Evolutionary conservation across 2,329 filamentous ascomycete species (phyloP), one percentile per base, ranked within the genome.

Genomic region (Fusarium torreyae): DNA sequence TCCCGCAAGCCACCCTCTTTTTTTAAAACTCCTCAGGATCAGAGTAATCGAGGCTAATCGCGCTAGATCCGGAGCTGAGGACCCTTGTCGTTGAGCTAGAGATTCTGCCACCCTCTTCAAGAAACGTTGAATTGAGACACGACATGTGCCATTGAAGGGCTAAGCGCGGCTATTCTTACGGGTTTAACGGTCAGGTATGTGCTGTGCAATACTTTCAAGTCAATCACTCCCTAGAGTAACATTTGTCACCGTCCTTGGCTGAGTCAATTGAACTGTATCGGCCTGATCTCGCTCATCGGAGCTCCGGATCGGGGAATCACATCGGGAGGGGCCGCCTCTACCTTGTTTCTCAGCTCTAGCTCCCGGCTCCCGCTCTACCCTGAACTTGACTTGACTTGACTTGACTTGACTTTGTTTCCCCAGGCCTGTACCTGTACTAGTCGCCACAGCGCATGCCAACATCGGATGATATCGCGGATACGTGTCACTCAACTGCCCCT

Each of bases 391-490:
- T 31, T 31, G 10, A 31, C 49, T 65, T 58, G 52, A 28, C 49
- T 55, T 51, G 10, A 31, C 49, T 65, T 58, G 52, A 28, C 49
- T 55, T 51, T 70, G 61, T 67, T 50, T 45, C 54, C 58, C 57
- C 62, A 67, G 50, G 45, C 54, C 46, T 59, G n/a, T 28, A 66
- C 51, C 61, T 69, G 57, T 69, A 63, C 60, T 63, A 57, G 57
- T 20, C 59, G 65, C 66, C 62, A 70, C 65, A 57, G 61, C 63
- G 66, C 53, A 71, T 69, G 69, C 63, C 68, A 72, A 70, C 66
- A 74, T 74, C 72, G 60, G 72, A 74, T 68, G 70, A 74, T 73
- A 70, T 74, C 61, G 58, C 52, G 57, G 68, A 72, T 72, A 73
- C 70, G 65, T 74, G 69, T 73, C 70, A 71, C 55, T 56, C 65